Evolutionary conservation across 352 stramenopile species (phyloP).

Genomic region (Peronospora tabacina): DNA sequence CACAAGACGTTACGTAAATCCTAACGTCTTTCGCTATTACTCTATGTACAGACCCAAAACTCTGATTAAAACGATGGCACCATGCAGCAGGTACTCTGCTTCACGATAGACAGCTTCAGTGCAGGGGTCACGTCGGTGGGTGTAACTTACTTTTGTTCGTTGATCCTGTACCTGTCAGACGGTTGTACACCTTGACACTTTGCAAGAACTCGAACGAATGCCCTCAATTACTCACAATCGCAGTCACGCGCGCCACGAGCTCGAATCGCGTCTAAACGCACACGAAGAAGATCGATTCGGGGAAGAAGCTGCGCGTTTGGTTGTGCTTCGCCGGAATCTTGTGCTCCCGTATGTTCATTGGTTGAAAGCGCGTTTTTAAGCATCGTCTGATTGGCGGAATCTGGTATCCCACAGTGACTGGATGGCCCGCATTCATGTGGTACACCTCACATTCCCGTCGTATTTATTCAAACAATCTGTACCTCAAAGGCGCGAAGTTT

Average conservation of each 20-base stretch:
- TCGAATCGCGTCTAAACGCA: not conserved
- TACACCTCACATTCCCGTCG: not conserved
- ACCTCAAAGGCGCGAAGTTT: not conserved
- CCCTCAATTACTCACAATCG: conserved; percentile 16
- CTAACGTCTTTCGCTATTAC: no score
- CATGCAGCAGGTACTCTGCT: not conserved
- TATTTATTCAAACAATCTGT: conserved; percentile 21
- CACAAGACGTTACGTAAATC: no score
- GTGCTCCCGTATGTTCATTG: conserved; percentile 5
- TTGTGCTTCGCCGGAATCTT: conserved; percentile 26
- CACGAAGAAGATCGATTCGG: not conserved
- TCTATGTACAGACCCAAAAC: not conserved
- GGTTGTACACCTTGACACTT: conserved; percentile 6
- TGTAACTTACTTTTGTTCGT: not conserved
- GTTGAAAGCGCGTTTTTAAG: not conserved
- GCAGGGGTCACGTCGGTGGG: no score
- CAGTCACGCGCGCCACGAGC: conserved; percentile 3
- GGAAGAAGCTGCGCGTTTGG: conserved; percentile 12
- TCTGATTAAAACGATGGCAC: not conserved
- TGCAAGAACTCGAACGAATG: no score
- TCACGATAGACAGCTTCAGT: no score
- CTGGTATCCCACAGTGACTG: conserved; percentile 2
- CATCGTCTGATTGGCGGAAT: conserved; percentile 10
- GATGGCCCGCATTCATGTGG: conserved; percentile 13
- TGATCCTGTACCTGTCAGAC: conserved; percentile 17